Evolutionary conservation across 2,329 filamentous ascomycete genomes (phyloP).

Genomic region (Penicillium sp.): DNA sequence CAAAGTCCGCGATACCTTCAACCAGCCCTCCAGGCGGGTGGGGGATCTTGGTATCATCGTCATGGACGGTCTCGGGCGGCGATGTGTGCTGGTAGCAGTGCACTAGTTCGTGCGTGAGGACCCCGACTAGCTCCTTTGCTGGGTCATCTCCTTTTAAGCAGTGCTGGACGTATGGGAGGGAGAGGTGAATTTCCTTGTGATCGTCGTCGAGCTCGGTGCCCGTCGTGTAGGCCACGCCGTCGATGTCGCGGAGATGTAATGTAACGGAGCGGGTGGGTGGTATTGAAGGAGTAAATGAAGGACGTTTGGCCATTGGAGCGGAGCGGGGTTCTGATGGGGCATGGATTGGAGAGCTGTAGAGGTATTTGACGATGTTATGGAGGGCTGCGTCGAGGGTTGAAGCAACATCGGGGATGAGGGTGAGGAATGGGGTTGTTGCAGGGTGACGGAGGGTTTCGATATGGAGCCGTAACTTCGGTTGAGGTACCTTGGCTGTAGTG

Average conservation of each 20-base stretch:
- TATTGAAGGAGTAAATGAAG: conserved; percentile 38
- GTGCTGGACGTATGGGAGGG: conserved; percentile 66
- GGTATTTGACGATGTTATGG: conserved; percentile 64
- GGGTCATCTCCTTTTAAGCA: conserved; percentile 24
- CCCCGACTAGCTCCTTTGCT: conserved; percentile 69
- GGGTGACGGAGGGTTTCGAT: conserved; percentile 32
- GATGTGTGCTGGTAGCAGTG: conserved; percentile 89
- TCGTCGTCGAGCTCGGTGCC: conserved; percentile 74
- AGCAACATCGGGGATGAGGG: conserved; percentile 59
- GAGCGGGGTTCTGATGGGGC: not conserved
- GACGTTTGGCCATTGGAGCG: conserved; percentile 11
- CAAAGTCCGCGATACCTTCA: conserved; percentile 92
- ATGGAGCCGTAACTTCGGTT: conserved; percentile 38
- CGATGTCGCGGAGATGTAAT: conserved; percentile 73
- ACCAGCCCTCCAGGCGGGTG: conserved; percentile 69
- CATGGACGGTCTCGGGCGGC: conserved; percentile 43
- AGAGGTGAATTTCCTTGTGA: conserved; percentile 93
- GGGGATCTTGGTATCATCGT: conserved; percentile 14
- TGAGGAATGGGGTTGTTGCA: conserved; percentile 60
- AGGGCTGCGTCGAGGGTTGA: conserved; percentile 62
- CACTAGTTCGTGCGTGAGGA: conserved; percentile 88
- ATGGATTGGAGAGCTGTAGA: conserved; percentile 56
- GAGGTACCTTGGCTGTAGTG: conserved; percentile 12
- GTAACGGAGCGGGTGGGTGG: conserved; percentile 81
- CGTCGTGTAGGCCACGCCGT: conserved; percentile 85